phyloP scores from a whole-genome alignment of 345 rosid genomes.

The Moricandia moricandioides region DNA sequence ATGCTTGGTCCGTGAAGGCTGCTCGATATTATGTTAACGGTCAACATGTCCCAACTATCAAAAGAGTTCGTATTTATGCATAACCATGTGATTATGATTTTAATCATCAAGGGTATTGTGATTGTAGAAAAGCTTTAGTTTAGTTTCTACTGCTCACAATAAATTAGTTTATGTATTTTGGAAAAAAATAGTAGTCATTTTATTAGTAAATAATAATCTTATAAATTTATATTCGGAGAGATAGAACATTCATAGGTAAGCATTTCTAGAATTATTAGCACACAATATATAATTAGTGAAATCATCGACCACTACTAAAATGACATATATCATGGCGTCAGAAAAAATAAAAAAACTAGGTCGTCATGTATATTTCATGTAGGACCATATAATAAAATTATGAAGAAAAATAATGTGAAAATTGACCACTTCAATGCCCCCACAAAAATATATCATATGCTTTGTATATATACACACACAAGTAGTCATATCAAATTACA shows the following conservation, averaged over 20 bases:
- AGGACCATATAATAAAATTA: background rate
- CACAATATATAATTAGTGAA: background rate
- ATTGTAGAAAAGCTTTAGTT: background rate
- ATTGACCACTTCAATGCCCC: conserved; percentile 9
- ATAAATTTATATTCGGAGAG: no score
- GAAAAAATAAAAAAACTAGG: background rate
- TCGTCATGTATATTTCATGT: conserved; percentile 22
- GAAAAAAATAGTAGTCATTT: background rate
- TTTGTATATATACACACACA: conserved; percentile 10
- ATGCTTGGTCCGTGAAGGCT: conserved; percentile 37
- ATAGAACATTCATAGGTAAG: background rate
- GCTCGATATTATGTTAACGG: conserved; percentile 20
- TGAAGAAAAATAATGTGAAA: background rate
- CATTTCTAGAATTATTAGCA: conserved; percentile 16
- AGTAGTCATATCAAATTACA: background rate
- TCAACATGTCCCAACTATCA: conserved; percentile 30
- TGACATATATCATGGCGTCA: conserved; percentile 8
- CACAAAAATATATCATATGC: conserved; percentile 9
- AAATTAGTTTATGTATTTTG: background rate
- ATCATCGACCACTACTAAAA: conserved; percentile 6
- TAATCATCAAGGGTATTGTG: background rate
- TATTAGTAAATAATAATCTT: background rate
- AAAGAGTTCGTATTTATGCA: background rate
- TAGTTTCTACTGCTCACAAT: background rate
- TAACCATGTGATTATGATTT: conserved; percentile 1